These are phyloP conservation scores for Dothiorella sarmentorum DNA, from an alignment of 2,329 filamentous ascomycete genomes.

Conservation along the genomic window DNA sequence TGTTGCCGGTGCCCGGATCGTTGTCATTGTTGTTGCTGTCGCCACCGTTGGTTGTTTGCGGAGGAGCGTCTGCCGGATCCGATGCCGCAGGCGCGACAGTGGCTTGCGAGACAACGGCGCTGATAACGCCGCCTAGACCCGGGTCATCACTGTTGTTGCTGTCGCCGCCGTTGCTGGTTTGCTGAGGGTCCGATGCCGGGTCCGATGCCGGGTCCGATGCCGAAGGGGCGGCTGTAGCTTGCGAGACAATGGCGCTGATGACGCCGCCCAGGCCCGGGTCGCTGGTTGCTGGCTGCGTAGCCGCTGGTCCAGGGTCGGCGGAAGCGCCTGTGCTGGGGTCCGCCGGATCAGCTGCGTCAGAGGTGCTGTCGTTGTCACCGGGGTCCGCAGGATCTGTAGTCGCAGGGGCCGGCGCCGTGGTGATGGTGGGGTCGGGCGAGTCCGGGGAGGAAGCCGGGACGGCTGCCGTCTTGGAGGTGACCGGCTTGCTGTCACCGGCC, in stretches of 20 bases:
- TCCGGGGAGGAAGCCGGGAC: not conserved
- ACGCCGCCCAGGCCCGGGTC: slow-evolving; percentile 1
- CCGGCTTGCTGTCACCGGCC: not conserved
- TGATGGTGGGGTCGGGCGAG: not conserved
- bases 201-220: not conserved
- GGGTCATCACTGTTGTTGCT: not conserved
- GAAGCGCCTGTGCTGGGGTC: not conserved
- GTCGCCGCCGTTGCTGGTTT: not conserved
- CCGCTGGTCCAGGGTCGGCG: no score
- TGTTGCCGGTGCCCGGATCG: no score
- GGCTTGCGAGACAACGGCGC: not conserved
- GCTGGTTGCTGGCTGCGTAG: no score
- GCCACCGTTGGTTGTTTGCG: no score
- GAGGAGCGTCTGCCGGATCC: no score
- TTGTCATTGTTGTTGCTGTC: no score
- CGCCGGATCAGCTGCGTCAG: not conserved
- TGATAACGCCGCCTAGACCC: not conserved
- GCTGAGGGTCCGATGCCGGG: not conserved
- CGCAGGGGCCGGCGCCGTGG: not conserved
- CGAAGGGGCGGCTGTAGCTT: not conserved
- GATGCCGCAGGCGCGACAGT: not conserved
- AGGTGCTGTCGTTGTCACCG: not conserved
- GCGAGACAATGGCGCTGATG: slow-evolving; percentile 4
- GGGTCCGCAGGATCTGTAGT: not conserved
- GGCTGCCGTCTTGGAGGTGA: not conserved